Evolutionary conservation across 192 early-diverging fungal genomes (phyloP).

Genomic region (Linnemannia exigua): DNA sequence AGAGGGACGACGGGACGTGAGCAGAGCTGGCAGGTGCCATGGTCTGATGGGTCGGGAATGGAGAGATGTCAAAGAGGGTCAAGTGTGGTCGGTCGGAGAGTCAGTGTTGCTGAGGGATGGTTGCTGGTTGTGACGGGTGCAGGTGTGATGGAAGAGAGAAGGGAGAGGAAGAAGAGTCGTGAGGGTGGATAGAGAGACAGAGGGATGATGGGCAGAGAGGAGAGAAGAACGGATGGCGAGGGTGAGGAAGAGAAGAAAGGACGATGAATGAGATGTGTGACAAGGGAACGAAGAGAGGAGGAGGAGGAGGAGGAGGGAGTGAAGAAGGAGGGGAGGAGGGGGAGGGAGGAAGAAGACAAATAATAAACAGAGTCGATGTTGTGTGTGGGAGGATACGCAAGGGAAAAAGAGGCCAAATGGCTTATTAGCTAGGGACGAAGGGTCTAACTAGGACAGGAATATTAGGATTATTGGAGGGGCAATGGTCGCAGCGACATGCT

Average conservation of each 20-base stretch:
- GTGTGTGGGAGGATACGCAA: not conserved
- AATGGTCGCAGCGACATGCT: no score
- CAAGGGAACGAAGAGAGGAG: not conserved
- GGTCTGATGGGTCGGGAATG: not conserved
- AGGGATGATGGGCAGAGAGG: not conserved
- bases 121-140: no score
- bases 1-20: slow-evolving; percentile 34
- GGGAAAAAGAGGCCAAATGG: not conserved
- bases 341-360: not conserved
- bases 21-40: slow-evolving; percentile 18
- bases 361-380: no score
- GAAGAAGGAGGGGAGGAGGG: not conserved
- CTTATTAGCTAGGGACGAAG: not conserved
- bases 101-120: not conserved
- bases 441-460: no score
- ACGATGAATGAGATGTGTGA: not conserved
- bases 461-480: no score
- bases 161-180: not conserved
- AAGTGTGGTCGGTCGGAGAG: not conserved
- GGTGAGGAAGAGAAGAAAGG: not conserved
- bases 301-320: not conserved
- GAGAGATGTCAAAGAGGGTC: not conserved
- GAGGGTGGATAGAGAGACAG: not conserved
- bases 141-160: not conserved
- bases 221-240: not conserved